Evolutionary conservation across 2,329 filamentous ascomycete genomes (phyloP).

Genomic region (Seiridium unicorne): DNA sequence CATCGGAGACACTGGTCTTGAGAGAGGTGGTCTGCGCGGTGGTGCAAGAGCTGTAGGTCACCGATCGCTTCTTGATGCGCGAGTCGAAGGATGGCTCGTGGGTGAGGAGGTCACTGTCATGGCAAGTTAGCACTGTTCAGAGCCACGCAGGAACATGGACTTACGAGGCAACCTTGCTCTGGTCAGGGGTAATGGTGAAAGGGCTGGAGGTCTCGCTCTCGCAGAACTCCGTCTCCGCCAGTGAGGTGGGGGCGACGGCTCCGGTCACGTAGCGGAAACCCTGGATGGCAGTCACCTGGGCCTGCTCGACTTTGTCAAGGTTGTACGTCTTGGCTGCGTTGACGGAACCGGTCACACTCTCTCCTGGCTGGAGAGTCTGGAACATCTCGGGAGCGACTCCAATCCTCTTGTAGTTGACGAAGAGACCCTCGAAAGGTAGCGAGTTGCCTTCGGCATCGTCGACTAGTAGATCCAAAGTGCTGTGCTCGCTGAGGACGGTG

Average conservation of each 20-base stretch:
- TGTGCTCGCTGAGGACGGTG: slow-evolving; percentile 6
- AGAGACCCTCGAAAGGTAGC: slow-evolving; percentile 4
- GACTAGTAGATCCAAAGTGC: slow-evolving; percentile 3
- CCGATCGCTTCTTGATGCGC: slow-evolving; percentile 1
- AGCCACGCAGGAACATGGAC: not conserved
- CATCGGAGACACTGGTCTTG: slow-evolving; percentile 2
- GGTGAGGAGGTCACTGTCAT: not conserved
- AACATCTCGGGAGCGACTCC: not conserved
- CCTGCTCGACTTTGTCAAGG: slow-evolving; percentile 4
- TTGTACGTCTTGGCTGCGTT: slow-evolving; percentile 9
- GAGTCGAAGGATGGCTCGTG: not conserved
- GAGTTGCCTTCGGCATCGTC: slow-evolving; percentile 2
- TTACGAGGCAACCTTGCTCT: not conserved
- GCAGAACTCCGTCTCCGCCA: slow-evolving; percentile 1
- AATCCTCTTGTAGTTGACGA: slow-evolving; percentile 7
- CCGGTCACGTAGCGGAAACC: slow-evolving; percentile 5
- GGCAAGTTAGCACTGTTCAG: not conserved
- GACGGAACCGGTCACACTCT: slow-evolving; percentile 1
- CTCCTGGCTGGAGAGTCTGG: slow-evolving; percentile 7
- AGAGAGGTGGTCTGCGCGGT: not conserved
- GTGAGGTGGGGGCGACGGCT: not conserved
- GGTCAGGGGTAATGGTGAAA: slow-evolving; percentile 1
- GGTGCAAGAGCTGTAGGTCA: slow-evolving; percentile 6
- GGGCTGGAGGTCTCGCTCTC: not conserved
- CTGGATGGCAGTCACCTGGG: slow-evolving; percentile 2